Percentiles rank a stretch among this genome's conserved stretches.
phyloP scores from a whole-genome alignment of 2,329 filamentous ascomycete genomes.

The Aspergillus sp. region DNA sequence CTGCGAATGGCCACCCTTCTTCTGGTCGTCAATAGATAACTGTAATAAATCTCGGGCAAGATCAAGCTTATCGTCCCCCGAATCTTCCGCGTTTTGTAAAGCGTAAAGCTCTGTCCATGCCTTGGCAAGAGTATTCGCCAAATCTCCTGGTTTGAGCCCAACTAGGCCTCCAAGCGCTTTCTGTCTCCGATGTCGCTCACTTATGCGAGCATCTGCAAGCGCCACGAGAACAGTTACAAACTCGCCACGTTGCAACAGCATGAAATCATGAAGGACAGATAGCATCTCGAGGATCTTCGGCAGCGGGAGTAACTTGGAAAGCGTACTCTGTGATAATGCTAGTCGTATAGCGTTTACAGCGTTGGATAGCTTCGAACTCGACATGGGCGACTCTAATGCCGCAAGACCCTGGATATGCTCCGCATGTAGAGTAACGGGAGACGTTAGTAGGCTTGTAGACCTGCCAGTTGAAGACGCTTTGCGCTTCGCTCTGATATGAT shows the following conservation, averaged over 20 bases:
- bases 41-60: slow-evolving; percentile 70
- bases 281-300: slow-evolving; percentile 70
- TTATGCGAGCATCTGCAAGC: slow-evolving; percentile 73
- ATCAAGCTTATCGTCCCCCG: slow-evolving; percentile 67
- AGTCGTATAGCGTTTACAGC: slow-evolving; percentile 70
- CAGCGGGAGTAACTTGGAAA: slow-evolving; percentile 75
- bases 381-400: slow-evolving; percentile 65
- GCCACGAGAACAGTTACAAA: slow-evolving; percentile 82
- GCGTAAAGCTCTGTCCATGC: slow-evolving; percentile 76
- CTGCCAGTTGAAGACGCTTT: slow-evolving; percentile 27
- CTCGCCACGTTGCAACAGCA: slow-evolving; percentile 79
- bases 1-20: slow-evolving; percentile 21
- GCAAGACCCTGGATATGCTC: slow-evolving; percentile 54
- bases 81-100: slow-evolving; percentile 70
- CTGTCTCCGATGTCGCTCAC: slow-evolving; percentile 62
- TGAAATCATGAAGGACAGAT: slow-evolving; percentile 73
- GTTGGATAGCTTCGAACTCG: slow-evolving; percentile 60
- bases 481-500: slow-evolving; percentile 62
- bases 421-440: slow-evolving; percentile 52
- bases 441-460: slow-evolving; percentile 37
- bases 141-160: slow-evolving; percentile 76
- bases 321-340: slow-evolving; percentile 73
- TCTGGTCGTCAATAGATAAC: slow-evolving; percentile 46
- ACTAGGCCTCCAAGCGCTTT: slow-evolving; percentile 49
- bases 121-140: slow-evolving; percentile 66